Conservation (phyloP, 495 filamentous ascomycete genomes). For the Penicillium crystallinum region DNA sequence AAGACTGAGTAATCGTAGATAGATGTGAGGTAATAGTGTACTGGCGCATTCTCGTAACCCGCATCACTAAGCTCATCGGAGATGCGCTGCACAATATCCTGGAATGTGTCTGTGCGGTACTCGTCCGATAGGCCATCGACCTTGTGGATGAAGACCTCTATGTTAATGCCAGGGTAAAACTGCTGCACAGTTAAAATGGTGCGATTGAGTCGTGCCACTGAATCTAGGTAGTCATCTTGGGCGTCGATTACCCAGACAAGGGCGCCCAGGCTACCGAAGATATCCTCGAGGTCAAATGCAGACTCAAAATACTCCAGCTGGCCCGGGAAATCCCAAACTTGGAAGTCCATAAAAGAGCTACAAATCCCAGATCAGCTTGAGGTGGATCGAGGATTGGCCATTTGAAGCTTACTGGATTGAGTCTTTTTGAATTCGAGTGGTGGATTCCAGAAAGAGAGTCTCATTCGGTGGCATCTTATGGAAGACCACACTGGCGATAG, state of each 20-base stretch:
- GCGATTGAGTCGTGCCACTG: constrained; percentile 75
- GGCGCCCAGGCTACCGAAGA: constrained; percentile 89
- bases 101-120: constrained; percentile 86
- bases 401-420: constrained; percentile 67
- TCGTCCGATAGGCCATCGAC: constrained; percentile 93
- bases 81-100: constrained; percentile 93
- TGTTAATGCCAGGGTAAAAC: constrained; percentile 83
- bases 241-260: constrained; percentile 98
- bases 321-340: constrained; percentile 95
- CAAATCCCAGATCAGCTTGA: not conserved
- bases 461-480: constrained; percentile 94
- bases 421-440: constrained; percentile 86
- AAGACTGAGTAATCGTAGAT: constrained; percentile 99
- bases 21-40: constrained; percentile 89
- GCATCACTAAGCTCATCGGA: constrained; percentile 91
- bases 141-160: constrained; percentile 98
- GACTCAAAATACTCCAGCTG: constrained; percentile 86
- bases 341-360: constrained; percentile 98
- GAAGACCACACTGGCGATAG: constrained; percentile 95
- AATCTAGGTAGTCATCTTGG: constrained; percentile 92
- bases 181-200: constrained; percentile 84
- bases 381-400: not conserved
- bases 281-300: constrained; percentile 80
- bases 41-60: constrained; percentile 84
- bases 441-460: constrained; percentile 91